phyloP scores from a whole-genome alignment of 2,329 filamentous ascomycete species.

The Fusarium pseudonygamai region DNA sequence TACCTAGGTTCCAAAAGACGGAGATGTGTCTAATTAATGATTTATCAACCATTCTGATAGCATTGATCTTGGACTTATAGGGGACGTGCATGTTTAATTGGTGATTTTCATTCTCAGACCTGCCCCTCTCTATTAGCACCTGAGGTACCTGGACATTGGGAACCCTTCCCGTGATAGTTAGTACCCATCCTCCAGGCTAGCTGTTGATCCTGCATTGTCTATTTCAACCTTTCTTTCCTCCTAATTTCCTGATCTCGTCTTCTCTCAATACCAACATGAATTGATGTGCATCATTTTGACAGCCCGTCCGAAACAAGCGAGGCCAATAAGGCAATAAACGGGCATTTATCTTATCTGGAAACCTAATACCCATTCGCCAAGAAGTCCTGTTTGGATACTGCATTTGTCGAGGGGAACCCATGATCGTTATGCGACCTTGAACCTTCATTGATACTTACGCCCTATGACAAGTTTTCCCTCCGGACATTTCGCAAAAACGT shows the following conservation, averaged over 20 bases:
- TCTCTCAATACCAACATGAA: background rate
- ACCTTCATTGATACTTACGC: constrained; percentile 2
- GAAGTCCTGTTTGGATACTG: background rate
- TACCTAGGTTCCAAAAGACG: background rate
- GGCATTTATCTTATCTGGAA: background rate
- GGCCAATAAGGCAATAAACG: background rate
- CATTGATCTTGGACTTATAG: constrained; percentile 3
- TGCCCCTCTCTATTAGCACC: background rate
- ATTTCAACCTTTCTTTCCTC: background rate
- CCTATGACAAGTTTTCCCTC: background rate
- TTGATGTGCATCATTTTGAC: background rate
- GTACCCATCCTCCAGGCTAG: background rate
- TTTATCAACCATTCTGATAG: background rate
- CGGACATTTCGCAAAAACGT: background rate
- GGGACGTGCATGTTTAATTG: constrained; percentile 17
- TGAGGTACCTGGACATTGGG: background rate
- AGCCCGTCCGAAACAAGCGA: background rate
- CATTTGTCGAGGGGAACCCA: constrained; percentile 11
- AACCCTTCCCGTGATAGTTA: background rate
- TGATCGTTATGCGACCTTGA: constrained; percentile 20
- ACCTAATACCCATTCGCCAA: background rate
- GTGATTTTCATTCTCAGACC: constrained; percentile 4
- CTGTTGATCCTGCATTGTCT: constrained; percentile 4
- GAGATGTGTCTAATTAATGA: background rate
- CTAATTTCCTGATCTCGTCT: background rate